These are phyloP conservation scores for Tremella yokohamensis DNA, from an alignment of 768 basidiomycete species.

Conservation along the genomic window DNA sequence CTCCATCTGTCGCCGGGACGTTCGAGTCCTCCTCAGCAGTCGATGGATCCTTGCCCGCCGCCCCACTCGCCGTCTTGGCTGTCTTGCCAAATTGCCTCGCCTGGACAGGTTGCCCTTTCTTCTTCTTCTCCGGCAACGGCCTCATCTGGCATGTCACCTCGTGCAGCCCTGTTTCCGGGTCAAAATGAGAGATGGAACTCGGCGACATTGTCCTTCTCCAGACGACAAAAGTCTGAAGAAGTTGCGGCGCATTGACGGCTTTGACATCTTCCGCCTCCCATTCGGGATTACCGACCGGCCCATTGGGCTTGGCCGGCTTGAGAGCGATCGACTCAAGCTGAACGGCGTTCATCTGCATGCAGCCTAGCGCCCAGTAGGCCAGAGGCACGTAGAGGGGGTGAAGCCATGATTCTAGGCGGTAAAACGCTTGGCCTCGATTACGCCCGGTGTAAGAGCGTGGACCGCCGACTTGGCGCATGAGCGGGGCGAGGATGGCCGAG, in stretches of 20 bases:
- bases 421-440: conserved; percentile 30
- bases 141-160: not conserved
- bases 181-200: not conserved
- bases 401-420: conserved; percentile 28
- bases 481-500: not conserved
- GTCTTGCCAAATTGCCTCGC: too few relatives aligned
- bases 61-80: too few relatives aligned
- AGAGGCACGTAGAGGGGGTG: conserved; percentile 28
- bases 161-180: not conserved
- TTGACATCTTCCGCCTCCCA: conserved; percentile 17
- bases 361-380: conserved; percentile 17
- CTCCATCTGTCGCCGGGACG: too few relatives aligned
- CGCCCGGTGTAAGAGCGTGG: not conserved
- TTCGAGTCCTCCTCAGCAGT: too few relatives aligned
- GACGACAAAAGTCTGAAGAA: not conserved
- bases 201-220: not conserved
- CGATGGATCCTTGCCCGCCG: too few relatives aligned
- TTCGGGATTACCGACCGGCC: conserved; percentile 6
- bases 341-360: conserved; percentile 13
- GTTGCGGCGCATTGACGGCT: conserved; percentile 3
- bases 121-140: too few relatives aligned
- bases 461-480: not conserved
- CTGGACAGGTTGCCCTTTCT: too few relatives aligned
- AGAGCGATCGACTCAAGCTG: not conserved
- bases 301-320: not conserved